A percentile compares a stretch with the other conserved stretches of the same genome.
Conservation (phyloP, 495 filamentous ascomycete species). For the Lentithecium fluviatile region DNA sequence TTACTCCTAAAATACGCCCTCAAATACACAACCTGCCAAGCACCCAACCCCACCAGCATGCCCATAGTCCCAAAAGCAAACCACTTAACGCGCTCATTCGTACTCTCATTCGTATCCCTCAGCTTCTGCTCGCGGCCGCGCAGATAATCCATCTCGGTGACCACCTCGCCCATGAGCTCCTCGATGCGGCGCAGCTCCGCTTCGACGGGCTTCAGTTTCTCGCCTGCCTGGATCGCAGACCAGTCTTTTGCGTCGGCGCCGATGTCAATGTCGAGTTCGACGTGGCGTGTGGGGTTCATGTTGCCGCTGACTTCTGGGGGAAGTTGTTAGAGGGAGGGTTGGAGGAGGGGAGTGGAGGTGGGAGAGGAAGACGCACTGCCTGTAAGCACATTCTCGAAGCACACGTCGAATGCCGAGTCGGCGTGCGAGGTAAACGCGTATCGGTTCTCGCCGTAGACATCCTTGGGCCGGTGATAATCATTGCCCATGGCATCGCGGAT, state of each 20-base stretch:
- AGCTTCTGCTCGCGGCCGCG: constrained; percentile 88
- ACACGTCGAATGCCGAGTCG: constrained; percentile 94
- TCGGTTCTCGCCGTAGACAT: constrained; percentile 86
- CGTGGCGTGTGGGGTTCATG: constrained; percentile 65
- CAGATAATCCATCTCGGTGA: constrained; percentile 64
- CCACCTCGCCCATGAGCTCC: constrained; percentile 45
- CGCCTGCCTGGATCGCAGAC: constrained; percentile 90
- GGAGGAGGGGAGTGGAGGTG: background rate
- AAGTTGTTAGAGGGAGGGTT: constrained; percentile 5
- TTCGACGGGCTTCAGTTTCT: constrained; percentile 98
- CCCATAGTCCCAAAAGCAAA: constrained; percentile 95
- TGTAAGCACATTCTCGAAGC: constrained; percentile 83
- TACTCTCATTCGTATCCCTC: constrained; percentile 98
- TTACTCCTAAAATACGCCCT: constrained; percentile 96
- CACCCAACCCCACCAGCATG: constrained; percentile 84
- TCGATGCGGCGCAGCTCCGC: constrained; percentile 85
- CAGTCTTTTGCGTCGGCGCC: constrained; percentile 98
- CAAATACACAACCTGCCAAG: constrained; percentile 96
- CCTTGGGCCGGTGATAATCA: constrained; percentile 86
- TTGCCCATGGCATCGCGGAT: constrained; percentile 94
- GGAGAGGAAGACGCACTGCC: constrained; percentile 53
- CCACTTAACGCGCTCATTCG: constrained; percentile 98
- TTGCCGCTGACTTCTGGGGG: constrained; percentile 42
- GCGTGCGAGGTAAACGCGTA: constrained; percentile 94
- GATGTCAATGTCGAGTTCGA: constrained; percentile 98